phyloP scores from a whole-genome alignment of 1,284 basidiomycete genomes.

The Cryptococcus sp. region DNA sequence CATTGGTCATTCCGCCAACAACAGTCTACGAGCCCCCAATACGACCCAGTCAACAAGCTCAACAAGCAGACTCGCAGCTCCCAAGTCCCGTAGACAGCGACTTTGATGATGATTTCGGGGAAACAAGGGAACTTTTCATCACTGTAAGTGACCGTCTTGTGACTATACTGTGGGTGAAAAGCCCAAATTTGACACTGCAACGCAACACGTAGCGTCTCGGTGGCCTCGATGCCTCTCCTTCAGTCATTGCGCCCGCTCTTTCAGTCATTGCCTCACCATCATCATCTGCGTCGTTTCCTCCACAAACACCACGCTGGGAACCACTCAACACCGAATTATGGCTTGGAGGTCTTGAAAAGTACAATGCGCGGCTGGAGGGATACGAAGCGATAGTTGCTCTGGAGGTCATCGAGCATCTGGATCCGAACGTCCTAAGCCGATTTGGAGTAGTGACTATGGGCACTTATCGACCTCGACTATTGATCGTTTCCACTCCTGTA shows the following conservation, averaged over 20 bases:
- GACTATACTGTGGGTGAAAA: neutral
- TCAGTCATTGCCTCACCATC: conserved; percentile 34
- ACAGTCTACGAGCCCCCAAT: conserved; percentile 48
- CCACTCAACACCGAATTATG: conserved; percentile 71
- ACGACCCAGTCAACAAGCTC: conserved; percentile 5
- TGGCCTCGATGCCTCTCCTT: conserved; percentile 47
- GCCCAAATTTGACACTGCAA: neutral
- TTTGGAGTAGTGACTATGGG: conserved; percentile 81
- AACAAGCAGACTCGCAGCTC: conserved; percentile 8
- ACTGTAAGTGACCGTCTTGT: conserved; percentile 30
- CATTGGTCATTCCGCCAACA: conserved; percentile 44
- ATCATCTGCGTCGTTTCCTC: conserved; percentile 14
- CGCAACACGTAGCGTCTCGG: conserved; percentile 40
- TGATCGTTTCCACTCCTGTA: conserved; percentile 82
- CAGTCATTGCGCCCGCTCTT: conserved; percentile 44
- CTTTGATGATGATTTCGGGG: conserved; percentile 16
- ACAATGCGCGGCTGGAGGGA: conserved; percentile 71
- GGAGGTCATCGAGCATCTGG: conserved; percentile 92
- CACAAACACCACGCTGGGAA: conserved; percentile 65
- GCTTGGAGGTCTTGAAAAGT: conserved; percentile 74
- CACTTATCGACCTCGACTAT: conserved; percentile 72
- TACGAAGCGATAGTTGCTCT: conserved; percentile 81
- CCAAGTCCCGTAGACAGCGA: conserved; percentile 26
- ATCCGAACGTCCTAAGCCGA: conserved; percentile 66
- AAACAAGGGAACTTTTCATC: conserved; percentile 42